Evolutionary conservation across 2,329 filamentous ascomycete genomes (phyloP).

Genomic region (Furcasterigmium furcatum): DNA sequence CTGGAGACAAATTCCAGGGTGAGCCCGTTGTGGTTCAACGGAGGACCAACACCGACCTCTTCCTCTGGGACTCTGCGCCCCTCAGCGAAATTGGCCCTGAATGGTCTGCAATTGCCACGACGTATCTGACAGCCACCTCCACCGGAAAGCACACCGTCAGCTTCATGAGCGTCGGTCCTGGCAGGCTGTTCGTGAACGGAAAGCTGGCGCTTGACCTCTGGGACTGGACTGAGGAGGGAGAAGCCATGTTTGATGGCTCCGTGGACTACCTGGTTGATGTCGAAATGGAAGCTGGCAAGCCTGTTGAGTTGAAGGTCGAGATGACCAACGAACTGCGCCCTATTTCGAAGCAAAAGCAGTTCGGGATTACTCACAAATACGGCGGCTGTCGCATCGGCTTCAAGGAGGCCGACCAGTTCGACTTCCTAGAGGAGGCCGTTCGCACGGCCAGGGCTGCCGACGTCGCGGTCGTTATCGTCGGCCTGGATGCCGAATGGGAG

Average conservation of each 20-base stretch:
- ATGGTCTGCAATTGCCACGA: constrained; percentile 63
- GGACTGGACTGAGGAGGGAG: constrained; percentile 67
- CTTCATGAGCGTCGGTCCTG: constrained; percentile 65
- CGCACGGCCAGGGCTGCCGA: constrained; percentile 59
- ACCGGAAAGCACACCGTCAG: constrained; percentile 64
- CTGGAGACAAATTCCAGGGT: constrained; percentile 60
- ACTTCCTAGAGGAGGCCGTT: constrained; percentile 64
- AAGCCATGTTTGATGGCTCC: constrained; percentile 69
- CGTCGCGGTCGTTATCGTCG: constrained; percentile 65
- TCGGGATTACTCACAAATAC: constrained; percentile 60
- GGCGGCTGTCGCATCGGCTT: constrained; percentile 71
- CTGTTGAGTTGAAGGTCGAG: constrained; percentile 60
- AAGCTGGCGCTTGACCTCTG: constrained; percentile 60
- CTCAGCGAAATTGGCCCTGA: constrained; percentile 55
- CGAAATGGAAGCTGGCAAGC: constrained; percentile 50
- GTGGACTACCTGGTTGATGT: constrained; percentile 61
- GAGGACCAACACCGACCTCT: constrained; percentile 62
- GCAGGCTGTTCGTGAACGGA: constrained; percentile 57
- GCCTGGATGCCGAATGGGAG: constrained; percentile 72
- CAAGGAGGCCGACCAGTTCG: constrained; percentile 60
- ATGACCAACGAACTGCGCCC: constrained; percentile 66
- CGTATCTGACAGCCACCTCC: constrained; percentile 53
- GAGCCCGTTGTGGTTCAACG: constrained; percentile 53
- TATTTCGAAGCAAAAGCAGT: constrained; percentile 53
- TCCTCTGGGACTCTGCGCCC: constrained; percentile 68